Base-by-base conservation (phyloP, 305 asterid species). In the Ruellia speciosa region DNA sequence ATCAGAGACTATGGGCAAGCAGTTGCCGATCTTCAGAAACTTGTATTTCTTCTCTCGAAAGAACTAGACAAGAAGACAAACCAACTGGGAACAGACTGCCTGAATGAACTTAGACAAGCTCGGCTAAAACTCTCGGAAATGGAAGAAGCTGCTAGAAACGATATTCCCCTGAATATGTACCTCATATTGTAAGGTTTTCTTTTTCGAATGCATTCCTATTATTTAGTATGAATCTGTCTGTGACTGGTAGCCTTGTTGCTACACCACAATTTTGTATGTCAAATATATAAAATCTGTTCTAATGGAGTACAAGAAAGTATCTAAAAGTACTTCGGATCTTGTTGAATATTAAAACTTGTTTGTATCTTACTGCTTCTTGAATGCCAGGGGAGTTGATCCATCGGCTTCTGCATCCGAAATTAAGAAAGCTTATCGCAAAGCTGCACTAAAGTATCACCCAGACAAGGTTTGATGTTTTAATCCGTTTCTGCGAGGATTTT, bases 361-460 rank as follows among this genome's bases (percentile, higher is more conserved):
- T 40, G 57, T 59, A 35, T 31, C 46, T 39, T 78, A 34, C 69
- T 72, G 62, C 47, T 73, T 47, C 18, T 14, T 64, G 64, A 70
- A 62, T 81, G 54, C 50, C 80, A 92, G 99, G 85, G 99, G 96
- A 76, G 86, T 92, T 59, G 94, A 88, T 67, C 79, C 94, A 63
- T 72, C 94, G 59, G 95, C 94, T 68, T 62, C 93, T 33, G 81
- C 95, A 61, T 72, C 94, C 33, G 99, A 84, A 56, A 79, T 92
- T 63, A 92, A 82, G 81, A 92, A 86, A 74, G 95, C 99, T 52
- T 92, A 92, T 66, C 85, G 94, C 66, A 88, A 75, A 82, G 94
- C 99, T 73, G 99, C 99, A 39, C 83, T 92, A 59, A 92, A 81
- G 64, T 83, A 84, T 81, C 99, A 92, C 62, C 99, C 99, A 9